phyloP scores from a whole-genome alignment of 176 grass and related monocot genomes.

The Rhynchospora tenuis region DNA sequence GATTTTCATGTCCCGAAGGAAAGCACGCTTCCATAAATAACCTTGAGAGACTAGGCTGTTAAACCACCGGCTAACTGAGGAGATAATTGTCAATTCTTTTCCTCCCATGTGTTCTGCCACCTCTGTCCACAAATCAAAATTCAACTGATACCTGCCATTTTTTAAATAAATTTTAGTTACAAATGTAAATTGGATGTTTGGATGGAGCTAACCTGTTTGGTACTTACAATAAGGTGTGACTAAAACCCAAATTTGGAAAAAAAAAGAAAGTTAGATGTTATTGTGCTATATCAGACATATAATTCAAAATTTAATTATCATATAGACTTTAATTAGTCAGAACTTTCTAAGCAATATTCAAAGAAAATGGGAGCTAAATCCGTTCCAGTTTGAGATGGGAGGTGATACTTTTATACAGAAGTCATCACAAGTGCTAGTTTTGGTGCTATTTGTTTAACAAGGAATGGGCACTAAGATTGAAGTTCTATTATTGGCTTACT shows the following conservation, averaged over 20 bases:
- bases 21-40: conserved; percentile 68
- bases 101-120: conserved; percentile 71
- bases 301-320: not conserved
- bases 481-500: not conserved
- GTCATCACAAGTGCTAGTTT: not conserved
- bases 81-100: conserved; percentile 49
- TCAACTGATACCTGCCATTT: conserved; percentile 44
- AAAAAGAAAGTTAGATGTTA: not conserved
- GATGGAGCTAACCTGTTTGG: not conserved
- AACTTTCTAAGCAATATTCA: not conserved
- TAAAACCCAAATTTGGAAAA: not conserved
- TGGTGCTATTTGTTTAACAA: no score
- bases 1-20: conserved; percentile 69
- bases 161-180: not conserved
- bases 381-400: not conserved
- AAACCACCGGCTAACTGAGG: conserved; percentile 59
- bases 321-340: not conserved
- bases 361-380: not conserved
- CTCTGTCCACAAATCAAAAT: conserved; percentile 71
- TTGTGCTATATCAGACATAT: not conserved
- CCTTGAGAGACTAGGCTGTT: conserved; percentile 49
- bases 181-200: conserved; percentile 1
- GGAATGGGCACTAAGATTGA: not conserved
- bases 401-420: not conserved
- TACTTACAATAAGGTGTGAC: not conserved